Evolutionary conservation across 164 flowering plant species (phyloP), one percentile per base, ranked within the genome.

Genomic region (Cinnamomum chago): DNA sequence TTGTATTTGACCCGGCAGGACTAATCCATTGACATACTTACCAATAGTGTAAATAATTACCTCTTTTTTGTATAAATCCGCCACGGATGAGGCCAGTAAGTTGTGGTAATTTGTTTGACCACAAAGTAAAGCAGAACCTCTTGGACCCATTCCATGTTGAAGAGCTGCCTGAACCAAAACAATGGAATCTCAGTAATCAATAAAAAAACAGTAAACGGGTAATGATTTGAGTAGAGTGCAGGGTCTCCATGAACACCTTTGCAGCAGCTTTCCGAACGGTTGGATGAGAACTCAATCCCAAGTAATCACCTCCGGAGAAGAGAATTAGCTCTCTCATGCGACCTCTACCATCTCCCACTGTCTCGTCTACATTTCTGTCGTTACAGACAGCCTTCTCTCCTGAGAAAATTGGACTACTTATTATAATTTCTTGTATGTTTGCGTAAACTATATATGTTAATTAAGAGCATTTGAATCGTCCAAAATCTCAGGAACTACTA

Each of bases 61-160:
- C 97, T 92, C 97, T 85, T 92, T 94, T 83, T 88, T 90, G 86
- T 94, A 92, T 72, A 90, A 83, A 55, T 81, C 84, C 66, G 98
- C 96, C 79, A 94, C 81, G 76, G 87, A 78, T 35, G 92, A 85
- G 77, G 91, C 98, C 14, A 94, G 84, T 35, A 82, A 76, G 78
- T 90, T 80, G 77, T 94, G 98, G 76, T 89, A 83, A 82, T 79
- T 84, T 24, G 97, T 92, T 79, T 94, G 92, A 2, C 97, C 98
- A 81, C 96, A 92, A 15, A 92, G 89, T 67, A 92, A 79, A 69
- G 96, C 95, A 78, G 98, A 94, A 62, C 97, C 98, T 77, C 90
- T 89, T 7, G 98, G 98, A 2, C 97, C 97, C 97, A 94, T 92
- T 72, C 98, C 97, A 83, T 88, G 85, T 73, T 90, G 89, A 72